These are phyloP conservation scores for Alloteropsis semialata DNA, from an alignment of 176 grass and related monocot genomes.

Conservation along the genomic window DNA sequence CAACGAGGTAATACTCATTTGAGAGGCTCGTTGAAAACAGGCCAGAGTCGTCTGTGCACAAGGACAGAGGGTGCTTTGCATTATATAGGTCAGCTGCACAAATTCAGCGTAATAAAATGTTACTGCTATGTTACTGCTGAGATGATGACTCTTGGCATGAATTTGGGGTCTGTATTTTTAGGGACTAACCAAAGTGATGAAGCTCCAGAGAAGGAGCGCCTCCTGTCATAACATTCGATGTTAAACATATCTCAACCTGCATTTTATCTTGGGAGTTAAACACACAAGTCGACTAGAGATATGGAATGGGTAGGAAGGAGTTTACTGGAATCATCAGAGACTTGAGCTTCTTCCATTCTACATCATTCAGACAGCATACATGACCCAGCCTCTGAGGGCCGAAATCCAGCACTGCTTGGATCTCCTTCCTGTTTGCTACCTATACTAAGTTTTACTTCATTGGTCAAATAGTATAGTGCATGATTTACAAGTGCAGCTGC, in stretches of 20 bases:
- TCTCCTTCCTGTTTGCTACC: slow-evolving; percentile 78
- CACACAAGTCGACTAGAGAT: background rate
- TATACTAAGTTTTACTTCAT: slow-evolving; percentile 52
- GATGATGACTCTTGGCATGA: background rate
- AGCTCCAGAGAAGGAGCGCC: slow-evolving; percentile 60
- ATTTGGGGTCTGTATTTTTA: background rate
- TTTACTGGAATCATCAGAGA: slow-evolving; percentile 63
- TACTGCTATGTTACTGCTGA: background rate
- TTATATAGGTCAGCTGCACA: slow-evolving; percentile 83
- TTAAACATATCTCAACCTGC: slow-evolving; percentile 94
- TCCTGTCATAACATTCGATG: slow-evolving; percentile 90
- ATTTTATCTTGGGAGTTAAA: slow-evolving; percentile 26
- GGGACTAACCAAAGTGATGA: slow-evolving; percentile 78
- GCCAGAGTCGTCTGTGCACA: slow-evolving; percentile 88
- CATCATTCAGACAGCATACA: slow-evolving; percentile 72
- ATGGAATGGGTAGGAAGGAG: background rate
- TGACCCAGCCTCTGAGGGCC: slow-evolving; percentile 81
- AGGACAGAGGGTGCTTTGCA: slow-evolving; percentile 58
- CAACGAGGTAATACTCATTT: slow-evolving; percentile 71
- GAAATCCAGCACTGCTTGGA: slow-evolving; percentile 76
- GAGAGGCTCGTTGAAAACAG: slow-evolving; percentile 83
- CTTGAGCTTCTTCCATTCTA: slow-evolving; percentile 81
- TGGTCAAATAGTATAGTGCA: slow-evolving; percentile 28
- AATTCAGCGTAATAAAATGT: slow-evolving; percentile 4
- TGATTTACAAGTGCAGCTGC: background rate